Base-by-base conservation (phyloP, 495 filamentous ascomycete genomes). In the Penicillium cinerascens region DNA sequence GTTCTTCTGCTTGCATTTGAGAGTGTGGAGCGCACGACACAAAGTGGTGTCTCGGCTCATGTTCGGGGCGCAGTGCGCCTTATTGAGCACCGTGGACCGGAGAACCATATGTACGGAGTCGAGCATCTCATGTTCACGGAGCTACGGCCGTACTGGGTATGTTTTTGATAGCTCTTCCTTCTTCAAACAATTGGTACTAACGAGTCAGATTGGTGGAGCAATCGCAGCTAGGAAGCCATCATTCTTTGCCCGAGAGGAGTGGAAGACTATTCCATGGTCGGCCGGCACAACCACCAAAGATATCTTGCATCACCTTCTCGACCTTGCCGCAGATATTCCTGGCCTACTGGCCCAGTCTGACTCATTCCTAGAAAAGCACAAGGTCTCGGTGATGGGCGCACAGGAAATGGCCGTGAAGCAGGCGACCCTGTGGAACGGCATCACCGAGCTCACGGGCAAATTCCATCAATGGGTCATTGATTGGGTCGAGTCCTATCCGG, bases 201-300 rank as follows among this genome's bases (percentile, higher is more conserved):
- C 33, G 22, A 15, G 1, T 18, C 18, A 75, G 70, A 70, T 74
- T 44, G 68, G 62, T 5, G 69, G 66, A 6, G 64, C 72, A 17
- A 44, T 75, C 20, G 55, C 66, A 36, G 47, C 37, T 44, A 70
- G 73, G 18, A 44, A 54, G 20, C 64, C 69, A 7, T 66, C 67
- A 4, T 77, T 75, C 43, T 58, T 77, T 22, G 67, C 69, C 13
- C 59, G 47, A 18, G 63, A 73, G 29, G 71, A 72, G 35, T 77
- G 73, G 73, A 75, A 71, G 42, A 77, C 64, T 22, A 56, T 77
- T 18, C 73, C 73, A 0, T 77, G 73, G 73, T 67, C 72, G 26
- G 64, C 64, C 25, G 65, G 63, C 2, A 74, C 72, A 22, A 74
- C 65, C 25, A 61, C 54, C 2, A 77, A 75, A 52, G 70, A 77